These are phyloP conservation scores for Hibiscus syriacus DNA, from an alignment of 345 rosid genomes.

Conservation along the genomic window DNA sequence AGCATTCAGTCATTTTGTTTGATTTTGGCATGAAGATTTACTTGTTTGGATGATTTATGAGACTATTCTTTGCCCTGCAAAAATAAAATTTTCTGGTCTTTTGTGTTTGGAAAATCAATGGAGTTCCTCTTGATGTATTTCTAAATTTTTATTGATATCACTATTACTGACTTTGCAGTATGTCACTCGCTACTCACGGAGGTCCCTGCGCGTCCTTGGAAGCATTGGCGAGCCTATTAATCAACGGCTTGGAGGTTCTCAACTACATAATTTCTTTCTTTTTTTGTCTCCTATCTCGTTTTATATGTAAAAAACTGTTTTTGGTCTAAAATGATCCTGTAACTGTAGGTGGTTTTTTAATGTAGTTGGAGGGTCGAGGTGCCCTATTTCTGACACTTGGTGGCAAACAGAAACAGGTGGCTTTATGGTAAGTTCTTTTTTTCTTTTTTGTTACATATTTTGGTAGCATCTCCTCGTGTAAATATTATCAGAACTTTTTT, in stretches of 20 bases:
- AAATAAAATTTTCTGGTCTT: neutral
- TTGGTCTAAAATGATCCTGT: constrained; percentile 1
- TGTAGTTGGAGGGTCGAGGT: constrained; percentile 78
- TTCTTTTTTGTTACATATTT: constrained; percentile 1
- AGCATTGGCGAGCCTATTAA: constrained; percentile 99
- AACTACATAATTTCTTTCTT: constrained; percentile 15
- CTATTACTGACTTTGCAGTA: constrained; percentile 42
- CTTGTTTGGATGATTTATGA: neutral
- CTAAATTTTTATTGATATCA: constrained; percentile 17
- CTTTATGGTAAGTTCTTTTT: constrained; percentile 51
- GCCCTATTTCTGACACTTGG: constrained; percentile 99
- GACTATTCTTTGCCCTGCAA: neutral
- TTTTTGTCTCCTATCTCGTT: neutral
- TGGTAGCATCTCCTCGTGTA: neutral
- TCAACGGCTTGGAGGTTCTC: constrained; percentile 96
- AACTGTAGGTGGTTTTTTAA: constrained; percentile 83
- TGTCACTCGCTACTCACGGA: constrained; percentile 79
- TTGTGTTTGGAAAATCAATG: neutral
- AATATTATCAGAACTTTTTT: neutral
- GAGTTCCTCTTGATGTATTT: neutral
- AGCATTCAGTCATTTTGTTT: constrained; percentile 3
- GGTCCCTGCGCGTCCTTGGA: constrained; percentile 87
- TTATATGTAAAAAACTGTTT: neutral
- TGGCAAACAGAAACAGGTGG: constrained; percentile 99
- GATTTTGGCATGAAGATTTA: neutral